Evolutionary conservation across 2,329 filamentous ascomycete species (phyloP).

Genomic region (Cercospora sojina): DNA sequence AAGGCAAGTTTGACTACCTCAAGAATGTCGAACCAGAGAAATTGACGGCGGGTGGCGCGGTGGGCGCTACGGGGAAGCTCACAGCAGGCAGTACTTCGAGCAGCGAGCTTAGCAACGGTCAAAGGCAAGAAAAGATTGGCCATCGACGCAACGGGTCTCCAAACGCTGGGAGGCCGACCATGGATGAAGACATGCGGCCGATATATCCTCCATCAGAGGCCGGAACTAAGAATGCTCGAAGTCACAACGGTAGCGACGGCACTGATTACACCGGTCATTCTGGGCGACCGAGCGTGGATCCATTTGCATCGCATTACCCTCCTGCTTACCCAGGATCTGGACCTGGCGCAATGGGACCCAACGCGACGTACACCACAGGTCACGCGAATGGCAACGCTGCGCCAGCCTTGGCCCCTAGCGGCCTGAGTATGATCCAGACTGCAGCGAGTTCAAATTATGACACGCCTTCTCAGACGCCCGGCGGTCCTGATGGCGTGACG

Average conservation of each 20-base stretch:
- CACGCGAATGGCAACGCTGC: neutral
- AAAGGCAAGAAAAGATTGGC: conserved; percentile 30
- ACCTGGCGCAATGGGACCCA: conserved; percentile 11
- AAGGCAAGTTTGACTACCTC: conserved; percentile 78
- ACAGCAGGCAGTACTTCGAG: conserved; percentile 56
- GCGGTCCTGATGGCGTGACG: conserved; percentile 12
- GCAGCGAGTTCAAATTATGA: conserved; percentile 11
- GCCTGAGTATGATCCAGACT: conserved; percentile 12
- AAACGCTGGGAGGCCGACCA: conserved; percentile 44
- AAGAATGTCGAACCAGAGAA: conserved; percentile 52
- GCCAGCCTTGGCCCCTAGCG: neutral
- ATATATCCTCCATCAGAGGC: conserved; percentile 92
- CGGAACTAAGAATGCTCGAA: conserved; percentile 74
- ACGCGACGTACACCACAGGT: conserved; percentile 4
- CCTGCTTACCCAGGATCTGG: conserved; percentile 26
- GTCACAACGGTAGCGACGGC: conserved; percentile 89
- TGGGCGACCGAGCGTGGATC: conserved; percentile 39
- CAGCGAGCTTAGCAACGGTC: conserved; percentile 49
- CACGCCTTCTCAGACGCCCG: conserved; percentile 16
- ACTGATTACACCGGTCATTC: conserved; percentile 74
- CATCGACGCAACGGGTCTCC: conserved; percentile 44
- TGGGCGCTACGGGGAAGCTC: conserved; percentile 45
- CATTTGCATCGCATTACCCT: conserved; percentile 40
- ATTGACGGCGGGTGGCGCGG: conserved; percentile 34
- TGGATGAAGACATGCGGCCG: conserved; percentile 84